Evolutionary conservation across 176 grass and related monocot genomes (phyloP), one percentile per base, ranked within the genome.

Genomic region (Saccharum officinarum): DNA sequence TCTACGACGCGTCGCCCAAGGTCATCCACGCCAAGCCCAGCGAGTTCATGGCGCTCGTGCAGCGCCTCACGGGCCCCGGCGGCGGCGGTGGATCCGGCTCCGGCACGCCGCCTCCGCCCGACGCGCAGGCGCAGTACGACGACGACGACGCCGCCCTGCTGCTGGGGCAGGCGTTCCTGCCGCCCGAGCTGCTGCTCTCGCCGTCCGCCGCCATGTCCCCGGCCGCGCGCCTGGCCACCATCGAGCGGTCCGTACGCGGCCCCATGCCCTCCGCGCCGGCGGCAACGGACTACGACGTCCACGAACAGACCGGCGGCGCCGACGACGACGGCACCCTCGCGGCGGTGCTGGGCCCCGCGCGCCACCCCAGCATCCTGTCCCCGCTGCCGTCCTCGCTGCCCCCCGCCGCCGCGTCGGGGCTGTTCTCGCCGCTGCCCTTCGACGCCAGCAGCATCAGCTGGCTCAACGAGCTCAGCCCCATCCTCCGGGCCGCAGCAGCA

Each of bases 41-140:
- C 81, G 97, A 99, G 72, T 99, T 99, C 97, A 91, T 99, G 97
- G 89, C 92, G 42, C 78, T 99, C 44, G 97, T 99, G 38, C 97
- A 99, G 90, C 67, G 86, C 0, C 92, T 99, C 26, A 99, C 97
- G 65, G 97, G 97, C 55, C 62, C 62, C 25, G 60, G 59, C 9
- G 2, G 85, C 85, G 0, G 80, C 1, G 82, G 34, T 36, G 34
- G 85, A 59, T 34, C 83, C 7, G 70, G 60, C 37, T 38, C 37
- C 37, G 37, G 5, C 37, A 37, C 7, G 3, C 7, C 42, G 10
- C 40, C 7, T 10, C 1, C 10, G 0, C 28, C 30, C 4, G 55
- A 18, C 3, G 28, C 3, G 12, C 68, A 40, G 64, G 41, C 65
- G 14, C 61, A 69, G 76, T 36, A 76, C 15, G 34, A n/a, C 20